A percentile compares a stretch with the other conserved stretches of the same genome.
Conservation (phyloP, 371 early-diverging fungal species). For the Blakeslea trispora region DNA sequence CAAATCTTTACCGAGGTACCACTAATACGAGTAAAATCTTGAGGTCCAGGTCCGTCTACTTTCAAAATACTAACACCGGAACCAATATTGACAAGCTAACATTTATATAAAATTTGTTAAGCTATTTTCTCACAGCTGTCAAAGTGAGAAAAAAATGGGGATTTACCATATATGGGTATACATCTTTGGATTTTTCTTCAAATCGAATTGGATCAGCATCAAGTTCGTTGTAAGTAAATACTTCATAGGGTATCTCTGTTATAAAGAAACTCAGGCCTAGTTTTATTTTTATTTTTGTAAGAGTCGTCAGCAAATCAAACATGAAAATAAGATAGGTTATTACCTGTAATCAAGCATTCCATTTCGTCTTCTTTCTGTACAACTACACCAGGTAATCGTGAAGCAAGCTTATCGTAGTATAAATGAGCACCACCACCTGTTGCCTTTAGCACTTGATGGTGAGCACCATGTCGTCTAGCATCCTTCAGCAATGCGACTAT, state of each 20-base stretch:
- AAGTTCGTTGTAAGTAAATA: conserved; percentile 84
- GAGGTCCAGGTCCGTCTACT: conserved; percentile 70
- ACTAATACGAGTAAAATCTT: conserved; percentile 82
- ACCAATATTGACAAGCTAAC: conserved; percentile 88
- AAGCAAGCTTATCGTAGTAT: conserved; percentile 62
- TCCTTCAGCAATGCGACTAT: conserved; percentile 70
- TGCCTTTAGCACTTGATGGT: conserved; percentile 60
- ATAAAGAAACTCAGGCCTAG: conserved; percentile 89
- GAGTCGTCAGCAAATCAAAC: too few species aligned
- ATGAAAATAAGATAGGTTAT: not conserved
- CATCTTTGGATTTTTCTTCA: conserved; percentile 69
- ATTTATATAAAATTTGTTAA: not conserved
- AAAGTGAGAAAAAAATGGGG: not conserved
- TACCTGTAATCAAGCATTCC: conserved; percentile 83
- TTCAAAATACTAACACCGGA: conserved; percentile 89
- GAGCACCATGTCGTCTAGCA: conserved; percentile 35
- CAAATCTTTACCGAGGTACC: conserved; percentile 80
- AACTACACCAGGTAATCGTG: conserved; percentile 56
- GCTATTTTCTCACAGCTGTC: not conserved
- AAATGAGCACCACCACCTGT: conserved; percentile 89
- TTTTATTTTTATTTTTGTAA: not conserved
- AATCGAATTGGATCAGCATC: conserved; percentile 77
- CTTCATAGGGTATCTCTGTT: conserved; percentile 91
- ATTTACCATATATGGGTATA: conserved; percentile 82
- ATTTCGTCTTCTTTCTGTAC: conserved; percentile 86